Evolutionary conservation across 495 filamentous ascomycete species (phyloP).

Genomic region (Antarctomyces pellizariae): DNA sequence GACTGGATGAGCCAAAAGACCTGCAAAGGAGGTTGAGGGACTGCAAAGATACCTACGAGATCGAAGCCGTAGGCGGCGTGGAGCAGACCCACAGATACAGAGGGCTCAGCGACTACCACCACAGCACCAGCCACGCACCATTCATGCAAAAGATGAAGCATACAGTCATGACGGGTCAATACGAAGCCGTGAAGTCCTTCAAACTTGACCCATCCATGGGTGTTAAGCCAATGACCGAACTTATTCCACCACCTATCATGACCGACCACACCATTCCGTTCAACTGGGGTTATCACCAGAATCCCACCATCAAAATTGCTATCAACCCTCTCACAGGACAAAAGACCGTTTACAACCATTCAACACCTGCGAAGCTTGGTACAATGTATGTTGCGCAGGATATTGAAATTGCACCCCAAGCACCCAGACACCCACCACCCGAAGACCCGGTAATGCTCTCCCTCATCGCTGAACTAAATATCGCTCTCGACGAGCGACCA

Average conservation of each 20-base stretch:
- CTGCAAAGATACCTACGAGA: constrained; percentile 40
- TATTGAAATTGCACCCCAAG: constrained; percentile 25
- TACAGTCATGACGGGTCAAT: constrained; percentile 29
- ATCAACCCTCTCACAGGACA: constrained; percentile 14
- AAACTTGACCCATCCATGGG: constrained; percentile 42
- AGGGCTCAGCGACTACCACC: constrained; percentile 49
- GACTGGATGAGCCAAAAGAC: constrained; percentile 19
- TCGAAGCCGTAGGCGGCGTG: constrained; percentile 51
- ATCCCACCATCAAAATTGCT: constrained; percentile 19
- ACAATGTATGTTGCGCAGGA: constrained; percentile 41
- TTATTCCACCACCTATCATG: constrained; percentile 62
- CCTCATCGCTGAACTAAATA: constrained; percentile 31
- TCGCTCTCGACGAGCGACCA: constrained; percentile 45
- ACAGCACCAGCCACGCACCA: constrained; percentile 30
- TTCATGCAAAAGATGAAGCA: constrained; percentile 46
- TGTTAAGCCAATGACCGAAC: constrained; percentile 30
- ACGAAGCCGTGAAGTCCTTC: constrained; percentile 28
- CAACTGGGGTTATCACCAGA: constrained; percentile 35
- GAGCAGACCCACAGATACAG: constrained; percentile 71
- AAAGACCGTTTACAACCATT: constrained; percentile 15
- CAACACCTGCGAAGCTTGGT: constrained; percentile 21
- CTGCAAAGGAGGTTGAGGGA: constrained; percentile 46
- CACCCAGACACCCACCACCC: constrained; percentile 16
- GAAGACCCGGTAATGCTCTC: constrained; percentile 27
- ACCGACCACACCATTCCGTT: constrained; percentile 42